Percentiles rank a stretch among this genome's conserved stretches.
These are phyloP conservation scores for Punica granatum DNA, from an alignment of 345 rosid genomes.

Conservation along the genomic window DNA sequence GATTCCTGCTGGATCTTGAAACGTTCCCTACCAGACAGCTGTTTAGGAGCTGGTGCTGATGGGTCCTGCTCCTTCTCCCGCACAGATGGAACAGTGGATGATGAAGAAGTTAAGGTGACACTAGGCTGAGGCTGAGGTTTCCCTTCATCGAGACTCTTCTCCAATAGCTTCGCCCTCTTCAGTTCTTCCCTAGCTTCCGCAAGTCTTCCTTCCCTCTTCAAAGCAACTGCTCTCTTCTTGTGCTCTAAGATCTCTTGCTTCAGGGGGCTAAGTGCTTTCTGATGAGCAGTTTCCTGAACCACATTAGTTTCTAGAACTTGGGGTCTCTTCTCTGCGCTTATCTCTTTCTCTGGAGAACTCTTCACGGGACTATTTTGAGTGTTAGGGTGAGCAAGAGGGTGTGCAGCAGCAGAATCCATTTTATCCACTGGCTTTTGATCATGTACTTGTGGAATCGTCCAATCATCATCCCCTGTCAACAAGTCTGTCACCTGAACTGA, in stretches of 20 bases:
- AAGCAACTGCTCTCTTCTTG: slow-evolving; percentile 71
- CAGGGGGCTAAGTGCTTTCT: slow-evolving; percentile 30
- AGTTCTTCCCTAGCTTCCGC: slow-evolving; percentile 82
- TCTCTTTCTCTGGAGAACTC: slow-evolving; percentile 5
- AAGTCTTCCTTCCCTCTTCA: slow-evolving; percentile 77
- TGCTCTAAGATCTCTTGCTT: slow-evolving; percentile 55
- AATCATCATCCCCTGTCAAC: slow-evolving; percentile 31
- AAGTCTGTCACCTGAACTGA: slow-evolving; percentile 32
- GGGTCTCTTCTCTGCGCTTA: slow-evolving; percentile 13
- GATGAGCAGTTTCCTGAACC: slow-evolving; percentile 24
- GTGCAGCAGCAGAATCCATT: slow-evolving; percentile 11
- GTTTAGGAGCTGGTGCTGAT: slow-evolving; percentile 39
- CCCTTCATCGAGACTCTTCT: slow-evolving; percentile 44
- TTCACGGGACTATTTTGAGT: neutral
- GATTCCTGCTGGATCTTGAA: slow-evolving; percentile 88
- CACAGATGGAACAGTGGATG: slow-evolving; percentile 20
- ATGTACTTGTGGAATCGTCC: slow-evolving; percentile 18
- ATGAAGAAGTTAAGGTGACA: slow-evolving; percentile 14
- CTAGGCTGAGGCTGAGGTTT: slow-evolving; percentile 20
- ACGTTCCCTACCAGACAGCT: slow-evolving; percentile 72
- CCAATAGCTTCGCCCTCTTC: slow-evolving; percentile 64
- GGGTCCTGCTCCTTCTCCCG: slow-evolving; percentile 37
- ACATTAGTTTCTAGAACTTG: slow-evolving; percentile 14
- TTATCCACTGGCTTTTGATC: slow-evolving; percentile 25
- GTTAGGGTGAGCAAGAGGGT: slow-evolving; percentile 4